phyloP scores from a whole-genome alignment of 2,329 filamentous ascomycete species.

The Hawksworthiomyces lignivorus region DNA sequence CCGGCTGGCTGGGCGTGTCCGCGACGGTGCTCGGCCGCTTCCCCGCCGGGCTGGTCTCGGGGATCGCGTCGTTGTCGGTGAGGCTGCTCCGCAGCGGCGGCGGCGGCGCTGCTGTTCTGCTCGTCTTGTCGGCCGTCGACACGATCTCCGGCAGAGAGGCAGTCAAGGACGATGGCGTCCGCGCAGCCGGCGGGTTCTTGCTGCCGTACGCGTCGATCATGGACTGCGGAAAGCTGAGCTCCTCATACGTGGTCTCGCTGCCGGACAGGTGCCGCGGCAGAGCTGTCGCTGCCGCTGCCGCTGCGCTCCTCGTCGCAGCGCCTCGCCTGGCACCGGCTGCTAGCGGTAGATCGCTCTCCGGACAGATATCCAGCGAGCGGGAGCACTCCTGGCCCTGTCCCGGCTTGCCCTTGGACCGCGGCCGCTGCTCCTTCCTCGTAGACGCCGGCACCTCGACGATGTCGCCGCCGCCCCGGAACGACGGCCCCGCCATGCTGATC shows the following conservation, averaged over 20 bases:
- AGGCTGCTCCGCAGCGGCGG: conserved; percentile 6
- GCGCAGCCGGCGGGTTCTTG: not conserved
- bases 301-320: not conserved
- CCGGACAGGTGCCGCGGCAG: not conserved
- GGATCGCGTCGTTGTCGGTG: conserved; percentile 14
- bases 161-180: conserved; percentile 9
- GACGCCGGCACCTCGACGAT: conserved; percentile 24
- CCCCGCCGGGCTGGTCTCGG: conserved; percentile 16
- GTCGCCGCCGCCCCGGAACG: conserved; percentile 29
- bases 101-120: no score
- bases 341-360: conserved; percentile 5
- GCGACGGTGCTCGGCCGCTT: not conserved
- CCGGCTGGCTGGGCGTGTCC: no score
- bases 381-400: not conserved
- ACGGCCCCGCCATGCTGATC: conserved; percentile 28
- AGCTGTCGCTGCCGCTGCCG: not conserved
- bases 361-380: not conserved
- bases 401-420: not conserved
- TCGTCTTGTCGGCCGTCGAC: not conserved
- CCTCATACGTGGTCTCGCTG: conserved; percentile 4
- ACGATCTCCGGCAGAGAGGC: conserved; percentile 1
- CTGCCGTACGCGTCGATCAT: conserved; percentile 7
- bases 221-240: conserved; percentile 8
- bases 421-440: conserved; percentile 23
- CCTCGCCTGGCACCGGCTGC: no score